Conservation (phyloP, 1,284 basidiomycete genomes). For the Cutaneotrichosporon dermatis region DNA sequence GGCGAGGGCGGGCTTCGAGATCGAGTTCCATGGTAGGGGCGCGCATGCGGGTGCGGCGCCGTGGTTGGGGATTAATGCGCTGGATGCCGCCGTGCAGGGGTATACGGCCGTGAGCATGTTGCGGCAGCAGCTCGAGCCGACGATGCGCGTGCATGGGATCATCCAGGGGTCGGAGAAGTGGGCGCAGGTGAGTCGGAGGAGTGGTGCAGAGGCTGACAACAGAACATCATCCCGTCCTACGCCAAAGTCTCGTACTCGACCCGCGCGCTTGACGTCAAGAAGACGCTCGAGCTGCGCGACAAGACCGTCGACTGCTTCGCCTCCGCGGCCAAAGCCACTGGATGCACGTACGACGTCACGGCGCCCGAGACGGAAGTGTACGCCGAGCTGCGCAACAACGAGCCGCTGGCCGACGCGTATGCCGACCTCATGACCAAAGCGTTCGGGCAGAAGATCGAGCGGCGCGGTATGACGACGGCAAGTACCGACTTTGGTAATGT, state of each 20-base stretch:
- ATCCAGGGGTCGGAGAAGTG: constrained; percentile 45
- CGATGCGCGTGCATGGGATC: constrained; percentile 46
- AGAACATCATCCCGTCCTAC: constrained; percentile 44
- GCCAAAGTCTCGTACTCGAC: constrained; percentile 36
- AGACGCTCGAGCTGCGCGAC: constrained; percentile 23
- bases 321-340: constrained; percentile 25
- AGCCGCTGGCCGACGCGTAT: constrained; percentile 22
- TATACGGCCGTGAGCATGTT: constrained; percentile 50
- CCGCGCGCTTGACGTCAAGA: constrained; percentile 33
- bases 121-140: constrained; percentile 48
- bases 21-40: constrained; percentile 28
- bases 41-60: constrained; percentile 35
- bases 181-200: constrained; percentile 20
- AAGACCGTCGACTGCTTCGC: constrained; percentile 28
- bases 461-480: constrained; percentile 26
- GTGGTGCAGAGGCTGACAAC: no score
- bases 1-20: constrained; percentile 27
- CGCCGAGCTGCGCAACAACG: constrained; percentile 31
- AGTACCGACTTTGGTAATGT: constrained; percentile 34
- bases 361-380: constrained; percentile 26
- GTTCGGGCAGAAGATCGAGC: constrained; percentile 23
- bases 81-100: constrained; percentile 51
- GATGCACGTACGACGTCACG: constrained; percentile 20
- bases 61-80: constrained; percentile 53
- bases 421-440: constrained; percentile 25